Percentiles rank a stretch among this genome's conserved stretches.
Evolutionary conservation across 2,329 filamentous ascomycete genomes (phyloP).

Genomic region (Talaromyces sp.): DNA sequence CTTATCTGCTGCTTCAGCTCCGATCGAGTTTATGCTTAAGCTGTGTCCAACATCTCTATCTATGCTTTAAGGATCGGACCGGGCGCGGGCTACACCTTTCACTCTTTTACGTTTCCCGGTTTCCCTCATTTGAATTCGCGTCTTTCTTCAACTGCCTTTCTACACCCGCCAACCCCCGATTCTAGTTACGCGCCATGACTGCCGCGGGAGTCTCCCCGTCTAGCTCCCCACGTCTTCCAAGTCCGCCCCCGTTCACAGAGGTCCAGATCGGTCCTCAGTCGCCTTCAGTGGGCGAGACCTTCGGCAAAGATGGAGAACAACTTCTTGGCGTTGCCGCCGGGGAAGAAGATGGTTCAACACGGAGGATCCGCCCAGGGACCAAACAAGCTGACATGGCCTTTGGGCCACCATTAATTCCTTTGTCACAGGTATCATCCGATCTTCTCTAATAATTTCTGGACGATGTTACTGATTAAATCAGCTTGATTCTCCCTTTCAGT

Average conservation of each 20-base stretch:
- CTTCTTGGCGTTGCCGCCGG: constrained; percentile 58
- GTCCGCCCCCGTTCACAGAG: constrained; percentile 90
- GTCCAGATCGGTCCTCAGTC: constrained; percentile 85
- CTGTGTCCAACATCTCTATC: constrained; percentile 6
- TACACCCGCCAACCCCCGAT: background rate
- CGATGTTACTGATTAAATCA: constrained; percentile 42
- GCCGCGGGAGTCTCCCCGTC: constrained; percentile 56
- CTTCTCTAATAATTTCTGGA: no score
- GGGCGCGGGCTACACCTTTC: constrained; percentile 18
- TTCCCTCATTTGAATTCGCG: constrained; percentile 18
- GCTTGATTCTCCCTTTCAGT: constrained; percentile 96
- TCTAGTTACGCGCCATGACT: constrained; percentile 40
- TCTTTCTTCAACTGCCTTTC: constrained; percentile 10
- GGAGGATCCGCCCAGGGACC: constrained; percentile 89
- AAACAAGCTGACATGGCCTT: constrained; percentile 90
- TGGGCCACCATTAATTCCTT: constrained; percentile 82
- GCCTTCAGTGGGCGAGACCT: constrained; percentile 64
- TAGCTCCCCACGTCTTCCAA: constrained; percentile 89
- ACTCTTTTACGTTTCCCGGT: constrained; percentile 20
- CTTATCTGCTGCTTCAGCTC: constrained; percentile 22
- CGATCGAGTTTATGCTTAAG: constrained; percentile 16
- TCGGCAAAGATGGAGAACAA: constrained; percentile 60
- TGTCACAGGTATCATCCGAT: constrained; percentile 69
- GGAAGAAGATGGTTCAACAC: constrained; percentile 71
- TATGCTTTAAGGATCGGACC: constrained; percentile 13